These are phyloP conservation scores for Oryza coarctata DNA, from an alignment of 176 grass and related monocot species.

Conservation along the genomic window DNA sequence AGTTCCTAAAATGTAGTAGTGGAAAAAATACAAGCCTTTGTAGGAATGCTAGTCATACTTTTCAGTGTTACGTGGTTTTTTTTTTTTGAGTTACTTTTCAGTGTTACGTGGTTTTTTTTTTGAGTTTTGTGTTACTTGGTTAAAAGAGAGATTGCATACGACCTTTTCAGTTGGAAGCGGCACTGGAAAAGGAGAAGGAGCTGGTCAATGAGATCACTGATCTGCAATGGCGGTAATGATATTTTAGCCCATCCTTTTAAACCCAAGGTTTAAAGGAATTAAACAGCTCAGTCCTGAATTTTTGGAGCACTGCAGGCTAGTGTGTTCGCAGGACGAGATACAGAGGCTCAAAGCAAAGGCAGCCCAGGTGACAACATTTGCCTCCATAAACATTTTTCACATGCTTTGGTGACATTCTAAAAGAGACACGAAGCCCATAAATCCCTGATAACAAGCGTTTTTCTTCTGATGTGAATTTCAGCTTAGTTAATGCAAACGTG, in stretches of 20 bases:
- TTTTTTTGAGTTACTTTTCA: too few relatives aligned
- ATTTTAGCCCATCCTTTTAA: conserved; percentile 9
- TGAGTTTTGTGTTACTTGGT: too few relatives aligned
- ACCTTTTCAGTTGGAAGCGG: conserved; percentile 71
- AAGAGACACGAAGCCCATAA: neutral
- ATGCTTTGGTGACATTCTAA: neutral
- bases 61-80: neutral
- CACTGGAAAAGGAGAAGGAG: conserved; percentile 84
- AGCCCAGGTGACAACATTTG: conserved; percentile 43
- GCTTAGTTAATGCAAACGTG: conserved; percentile 7
- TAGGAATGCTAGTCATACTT: neutral
- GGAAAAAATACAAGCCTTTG: neutral
- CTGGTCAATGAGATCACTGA: conserved; percentile 68
- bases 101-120: too few relatives aligned
- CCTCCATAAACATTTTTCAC: neutral
- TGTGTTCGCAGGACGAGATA: conserved; percentile 72
- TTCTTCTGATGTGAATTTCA: neutral
- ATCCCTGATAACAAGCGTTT: neutral
- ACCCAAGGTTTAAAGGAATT: neutral
- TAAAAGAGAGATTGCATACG: neutral
- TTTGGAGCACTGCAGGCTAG: conserved; percentile 51
- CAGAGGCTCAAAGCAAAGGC: conserved; percentile 79
- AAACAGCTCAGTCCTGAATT: neutral
- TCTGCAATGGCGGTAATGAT: conserved; percentile 79
- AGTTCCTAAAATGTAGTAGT: neutral